Conservation (phyloP, 805 yeast species). For the Clavispora vitiphila region DNA sequence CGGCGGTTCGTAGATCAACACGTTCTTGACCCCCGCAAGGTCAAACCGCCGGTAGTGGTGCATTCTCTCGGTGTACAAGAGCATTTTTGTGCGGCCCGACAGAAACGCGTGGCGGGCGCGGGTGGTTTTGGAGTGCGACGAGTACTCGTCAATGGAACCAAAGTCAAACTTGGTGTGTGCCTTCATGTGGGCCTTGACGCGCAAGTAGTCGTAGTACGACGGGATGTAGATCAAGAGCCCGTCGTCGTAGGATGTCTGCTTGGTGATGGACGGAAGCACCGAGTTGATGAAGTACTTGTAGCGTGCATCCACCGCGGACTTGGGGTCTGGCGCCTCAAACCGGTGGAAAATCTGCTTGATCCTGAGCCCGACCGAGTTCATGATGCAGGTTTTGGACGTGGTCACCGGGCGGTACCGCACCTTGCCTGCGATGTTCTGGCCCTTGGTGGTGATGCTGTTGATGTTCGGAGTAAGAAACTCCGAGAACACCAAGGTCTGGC, state of each 20-base stretch:
- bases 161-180: constrained; percentile 59
- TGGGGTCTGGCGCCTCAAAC: constrained; percentile 65
- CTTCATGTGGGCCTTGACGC: constrained; percentile 68
- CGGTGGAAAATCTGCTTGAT: constrained; percentile 69
- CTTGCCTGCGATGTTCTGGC: constrained; percentile 56
- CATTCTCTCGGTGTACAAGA: constrained; percentile 90
- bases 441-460: constrained; percentile 51
- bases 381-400: constrained; percentile 44
- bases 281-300: constrained; percentile 75
- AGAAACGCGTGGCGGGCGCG: constrained; percentile 68
- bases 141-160: constrained; percentile 78
- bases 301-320: constrained; percentile 47
- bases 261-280: constrained; percentile 64
- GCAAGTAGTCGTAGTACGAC: constrained; percentile 76
- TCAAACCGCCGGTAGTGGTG: constrained; percentile 89
- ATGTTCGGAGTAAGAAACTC: constrained; percentile 78
- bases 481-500: constrained; percentile 78
- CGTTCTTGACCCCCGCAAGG: constrained; percentile 75
- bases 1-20: constrained; percentile 81
- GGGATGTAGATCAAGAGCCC: constrained; percentile 84
- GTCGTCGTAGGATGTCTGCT: constrained; percentile 55
- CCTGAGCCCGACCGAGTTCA: constrained; percentile 61
- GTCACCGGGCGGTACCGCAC: constrained; percentile 49
- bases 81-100: constrained; percentile 53
- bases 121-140: constrained; percentile 64